phyloP scores from a whole-genome alignment of 2,329 filamentous ascomycete genomes.

The Leptodontidium sp. region DNA sequence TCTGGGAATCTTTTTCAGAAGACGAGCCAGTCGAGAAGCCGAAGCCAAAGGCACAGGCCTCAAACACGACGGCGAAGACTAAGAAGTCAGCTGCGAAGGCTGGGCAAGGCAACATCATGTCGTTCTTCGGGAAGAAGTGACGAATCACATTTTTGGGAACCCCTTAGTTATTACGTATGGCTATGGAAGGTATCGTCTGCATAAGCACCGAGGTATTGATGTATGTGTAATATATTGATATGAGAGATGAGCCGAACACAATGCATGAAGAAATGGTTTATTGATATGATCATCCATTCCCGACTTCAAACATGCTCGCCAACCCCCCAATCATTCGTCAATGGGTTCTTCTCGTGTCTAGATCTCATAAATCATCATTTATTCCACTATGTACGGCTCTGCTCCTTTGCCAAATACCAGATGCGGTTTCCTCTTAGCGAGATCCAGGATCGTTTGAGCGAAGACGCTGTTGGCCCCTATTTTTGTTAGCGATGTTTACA shows the following conservation, averaged over 20 bases:
- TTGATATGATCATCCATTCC: not conserved
- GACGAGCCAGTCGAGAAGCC: conserved; percentile 74
- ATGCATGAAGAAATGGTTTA: not conserved
- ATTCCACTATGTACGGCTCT: conserved; percentile 60
- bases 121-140: conserved; percentile 84
- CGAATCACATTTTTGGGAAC: not conserved
- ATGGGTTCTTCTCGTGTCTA: not conserved
- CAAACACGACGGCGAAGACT: conserved; percentile 53
- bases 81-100: conserved; percentile 66
- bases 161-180: not conserved
- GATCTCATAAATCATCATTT: not conserved
- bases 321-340: conserved; percentile 1
- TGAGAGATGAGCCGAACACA: conserved; percentile 9
- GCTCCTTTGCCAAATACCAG: conserved; percentile 77
- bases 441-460: conserved; percentile 87
- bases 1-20: conserved; percentile 94
- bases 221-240: not conserved
- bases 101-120: conserved; percentile 85
- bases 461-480: conserved; percentile 93
- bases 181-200: not conserved
- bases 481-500: conserved; percentile 6
- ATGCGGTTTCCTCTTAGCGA: conserved; percentile 88
- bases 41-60: conserved; percentile 57
- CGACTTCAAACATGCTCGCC: not conserved
- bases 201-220: not conserved